Conservation (phyloP, 805 yeast genomes). For the Suhomyces kilbournensis region DNA sequence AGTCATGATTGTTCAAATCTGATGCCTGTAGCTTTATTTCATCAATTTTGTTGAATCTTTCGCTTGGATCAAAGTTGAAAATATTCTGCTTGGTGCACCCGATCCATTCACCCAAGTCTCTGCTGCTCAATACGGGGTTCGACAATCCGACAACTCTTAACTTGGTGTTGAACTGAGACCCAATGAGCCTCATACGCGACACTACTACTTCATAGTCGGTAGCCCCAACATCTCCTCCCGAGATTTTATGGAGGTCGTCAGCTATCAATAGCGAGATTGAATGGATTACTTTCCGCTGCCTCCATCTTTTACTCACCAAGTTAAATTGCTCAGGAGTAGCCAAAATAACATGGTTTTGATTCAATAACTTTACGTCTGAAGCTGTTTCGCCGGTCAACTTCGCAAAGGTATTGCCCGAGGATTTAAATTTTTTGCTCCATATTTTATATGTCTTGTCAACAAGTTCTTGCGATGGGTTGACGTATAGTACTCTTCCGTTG, state of each 20-base stretch:
- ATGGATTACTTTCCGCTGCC: constrained; percentile 67
- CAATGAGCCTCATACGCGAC: constrained; percentile 68
- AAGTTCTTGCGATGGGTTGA: constrained; percentile 60
- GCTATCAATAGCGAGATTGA: constrained; percentile 64
- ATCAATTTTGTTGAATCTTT: constrained; percentile 53
- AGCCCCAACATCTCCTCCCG: constrained; percentile 51
- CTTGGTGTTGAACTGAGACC: constrained; percentile 55
- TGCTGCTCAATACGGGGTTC: constrained; percentile 67
- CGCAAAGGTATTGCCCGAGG: constrained; percentile 52
- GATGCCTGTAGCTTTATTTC: constrained; percentile 54
- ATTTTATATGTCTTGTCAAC: constrained; percentile 43
- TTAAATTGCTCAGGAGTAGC: constrained; percentile 83
- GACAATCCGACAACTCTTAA: constrained; percentile 69
- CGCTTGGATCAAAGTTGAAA: constrained; percentile 68
- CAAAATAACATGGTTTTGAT: constrained; percentile 62
- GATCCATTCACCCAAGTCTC: constrained; percentile 84
- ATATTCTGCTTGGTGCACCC: constrained; percentile 61
- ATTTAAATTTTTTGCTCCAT: constrained; percentile 54
- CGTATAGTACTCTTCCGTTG: constrained; percentile 67
- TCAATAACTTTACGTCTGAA: constrained; percentile 53
- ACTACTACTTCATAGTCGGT: constrained; percentile 62
- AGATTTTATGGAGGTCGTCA: constrained; percentile 71
- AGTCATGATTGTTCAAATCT: constrained; percentile 46
- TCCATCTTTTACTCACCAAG: constrained; percentile 74
- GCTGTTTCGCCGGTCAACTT: constrained; percentile 55